Base-by-base conservation (phyloP, 2,329 filamentous ascomycete species). In the Pyricularia grisea region DNA sequence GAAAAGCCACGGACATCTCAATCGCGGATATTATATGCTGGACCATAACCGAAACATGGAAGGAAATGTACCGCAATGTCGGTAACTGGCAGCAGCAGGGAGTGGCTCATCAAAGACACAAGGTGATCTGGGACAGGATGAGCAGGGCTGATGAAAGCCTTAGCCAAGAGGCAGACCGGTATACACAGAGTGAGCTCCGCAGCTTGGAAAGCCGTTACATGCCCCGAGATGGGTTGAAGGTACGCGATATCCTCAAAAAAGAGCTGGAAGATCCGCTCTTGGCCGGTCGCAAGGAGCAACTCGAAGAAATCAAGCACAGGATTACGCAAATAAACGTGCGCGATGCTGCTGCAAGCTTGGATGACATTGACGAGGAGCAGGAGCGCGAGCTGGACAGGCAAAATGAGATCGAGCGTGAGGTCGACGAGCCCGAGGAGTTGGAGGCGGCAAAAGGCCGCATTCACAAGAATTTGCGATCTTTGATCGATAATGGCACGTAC, bases 321-420 rank as follows among this genome's bases (percentile, higher is more conserved):
- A 68, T 12, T 70, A 23, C 3, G n/a, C n/a, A 60, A 25, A 23
- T 60, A 60, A 60, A 9, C n/a, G 55, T 60, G 20, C 55, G 55
- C 2, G 23, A 60, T 9, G 55, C 10, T 12, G 1, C 67, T 3
- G 60, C 12, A 4, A 71, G 70, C 31, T 77, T n/a, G 23, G n/a
- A 60, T 66, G 23, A 70, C 68, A 7, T 71, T 74, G 1, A 85
- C 2, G 88, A 92, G 72, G 90, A 92, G 69, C 88, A 92, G 71
- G 90, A 92, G 73, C 81, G 89, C 0, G 90, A 92, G 71, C 78
- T 92, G 0, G 81, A 86, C 0, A 87, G 87, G 0, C 89, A 93
- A 70, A 81, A 85, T 0, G 87, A 92, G 72, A 77, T 83, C 28
- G 87, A 92, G 72, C 78, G 82, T 0, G 78, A 90, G 67, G 72